A percentile compares a stretch with the other conserved stretches of the same genome.
phyloP scores from a whole-genome alignment of 2,329 filamentous ascomycete species.

The Fusarium decemcellulare region DNA sequence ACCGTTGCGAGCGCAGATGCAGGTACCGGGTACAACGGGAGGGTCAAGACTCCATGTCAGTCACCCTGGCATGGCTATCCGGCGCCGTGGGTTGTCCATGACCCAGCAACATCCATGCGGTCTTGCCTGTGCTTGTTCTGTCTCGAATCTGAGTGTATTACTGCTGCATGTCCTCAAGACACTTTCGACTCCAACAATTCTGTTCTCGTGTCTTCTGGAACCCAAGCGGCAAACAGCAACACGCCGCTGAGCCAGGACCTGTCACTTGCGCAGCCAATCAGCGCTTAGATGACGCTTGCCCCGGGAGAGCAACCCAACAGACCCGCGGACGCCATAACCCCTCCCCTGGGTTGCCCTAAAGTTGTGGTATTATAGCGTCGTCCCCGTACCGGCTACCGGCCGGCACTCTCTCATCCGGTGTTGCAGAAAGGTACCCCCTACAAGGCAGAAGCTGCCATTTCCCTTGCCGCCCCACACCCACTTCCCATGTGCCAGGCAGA shows the following conservation, averaged over 20 bases:
- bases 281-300: conserved; percentile 1
- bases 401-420: fast-evolving
- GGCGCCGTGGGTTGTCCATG: conserved; percentile 22
- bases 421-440: conserved; percentile 1
- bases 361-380: background rate
- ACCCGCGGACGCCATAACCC: conserved; percentile 23
- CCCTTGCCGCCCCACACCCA: conserved; percentile 29
- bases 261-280: conserved; percentile 31
- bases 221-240: conserved; percentile 22
- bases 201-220: background rate
- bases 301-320: conserved; percentile 27
- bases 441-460: conserved; percentile 13
- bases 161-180: no score
- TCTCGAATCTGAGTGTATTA: no score
- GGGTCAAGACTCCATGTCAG: background rate
- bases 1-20: conserved; percentile 25
- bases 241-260: conserved; percentile 19
- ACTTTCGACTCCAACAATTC: background rate
- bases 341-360: conserved; percentile 26
- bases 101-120: conserved; percentile 18
- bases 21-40: conserved; percentile 31
- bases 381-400: conserved; percentile 17
- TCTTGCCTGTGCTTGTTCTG: background rate
- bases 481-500: conserved; percentile 33
- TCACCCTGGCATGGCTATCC: conserved; percentile 5